A percentile compares a stretch with the other conserved stretches of the same genome.
Conservation (phyloP, 2,329 filamentous ascomycete species). For the Aspergillus floridensis region DNA sequence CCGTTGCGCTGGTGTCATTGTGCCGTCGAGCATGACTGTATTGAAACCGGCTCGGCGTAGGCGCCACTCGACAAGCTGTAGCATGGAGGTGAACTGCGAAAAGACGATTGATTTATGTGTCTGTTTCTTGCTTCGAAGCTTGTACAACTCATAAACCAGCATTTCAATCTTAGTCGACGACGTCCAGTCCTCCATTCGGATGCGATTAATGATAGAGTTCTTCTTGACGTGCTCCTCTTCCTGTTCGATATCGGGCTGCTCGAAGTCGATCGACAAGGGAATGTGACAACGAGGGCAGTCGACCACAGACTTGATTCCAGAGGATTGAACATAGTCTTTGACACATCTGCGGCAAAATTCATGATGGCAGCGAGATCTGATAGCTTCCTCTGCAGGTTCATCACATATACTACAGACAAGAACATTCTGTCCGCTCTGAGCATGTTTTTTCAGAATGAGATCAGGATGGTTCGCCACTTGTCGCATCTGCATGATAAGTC, state of each 20-base stretch:
- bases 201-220: constrained; percentile 95
- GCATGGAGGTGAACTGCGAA: constrained; percentile 94
- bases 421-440: constrained; percentile 82
- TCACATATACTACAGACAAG: constrained; percentile 94
- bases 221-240: constrained; percentile 86
- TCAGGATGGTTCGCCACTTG: constrained; percentile 97
- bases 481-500: constrained; percentile 98
- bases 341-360: constrained; percentile 85
- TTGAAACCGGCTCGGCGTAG: constrained; percentile 94
- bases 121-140: constrained; percentile 84
- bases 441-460: constrained; percentile 83
- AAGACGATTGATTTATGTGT: constrained; percentile 98
- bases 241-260: constrained; percentile 93
- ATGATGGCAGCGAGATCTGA: constrained; percentile 87
- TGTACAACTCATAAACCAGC: constrained; percentile 89
- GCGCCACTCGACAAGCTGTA: constrained; percentile 95
- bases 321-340: constrained; percentile 75
- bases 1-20: constrained; percentile 90
- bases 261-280: constrained; percentile 81
- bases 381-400: constrained; percentile 90
- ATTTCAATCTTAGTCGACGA: constrained; percentile 98
- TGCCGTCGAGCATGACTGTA: constrained; percentile 96
- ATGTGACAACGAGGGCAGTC: constrained; percentile 90
- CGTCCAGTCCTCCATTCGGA: constrained; percentile 98
- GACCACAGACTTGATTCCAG: constrained; percentile 59